Base-by-base conservation (phyloP, 768 basidiomycete species). In the Punctularia strigosozonata region DNA sequence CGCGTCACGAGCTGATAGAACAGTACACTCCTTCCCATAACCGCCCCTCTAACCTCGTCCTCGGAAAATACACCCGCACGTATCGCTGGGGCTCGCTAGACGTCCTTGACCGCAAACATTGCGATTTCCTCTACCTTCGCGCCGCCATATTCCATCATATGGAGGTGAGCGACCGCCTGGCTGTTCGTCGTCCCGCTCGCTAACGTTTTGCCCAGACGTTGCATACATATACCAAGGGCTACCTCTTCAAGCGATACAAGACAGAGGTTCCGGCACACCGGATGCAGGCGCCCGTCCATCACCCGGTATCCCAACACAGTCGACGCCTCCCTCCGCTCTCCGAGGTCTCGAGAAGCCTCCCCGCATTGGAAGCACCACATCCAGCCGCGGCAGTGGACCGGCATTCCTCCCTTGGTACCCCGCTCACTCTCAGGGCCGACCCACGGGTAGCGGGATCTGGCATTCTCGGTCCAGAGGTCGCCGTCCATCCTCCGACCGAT, bases 21-120 rank as follows among this genome's bases (percentile, higher is more conserved):
- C 79, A 81, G 55, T 86, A 87, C 65, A 70, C 75, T 45, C 80
- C 78, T 46, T 71, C 72, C 13, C 56, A 56, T 37, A 45, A 60
- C 41, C 57, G 61, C 42, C 42, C 60, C 19, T 47, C 52, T 31
- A 77, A 75, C 53, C 61, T 77, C 37, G 51, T 59, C 39, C 68
- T 69, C 31, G 78, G 77, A 38, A 80, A 75, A 55, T 85, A 78
- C 56, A 61, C 71, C 31, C 73, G 88, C 39, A 69, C 57, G 47
- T 90, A 85, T 58, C 74, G 86, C 34, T 92, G 89, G 89, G 89
- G 89, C 20, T 68, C 62, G 46, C 66, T 91, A 49, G 82, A 89
- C 53, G 80, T 86, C 33, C 63, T 89, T 48, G 81, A 91, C 57
- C 68, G 73, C 15, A 69, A 58, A 26, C 88, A 92, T 50, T 80